phyloP scores from a whole-genome alignment of 805 yeast species.

The Gaillardinia entomophila region DNA sequence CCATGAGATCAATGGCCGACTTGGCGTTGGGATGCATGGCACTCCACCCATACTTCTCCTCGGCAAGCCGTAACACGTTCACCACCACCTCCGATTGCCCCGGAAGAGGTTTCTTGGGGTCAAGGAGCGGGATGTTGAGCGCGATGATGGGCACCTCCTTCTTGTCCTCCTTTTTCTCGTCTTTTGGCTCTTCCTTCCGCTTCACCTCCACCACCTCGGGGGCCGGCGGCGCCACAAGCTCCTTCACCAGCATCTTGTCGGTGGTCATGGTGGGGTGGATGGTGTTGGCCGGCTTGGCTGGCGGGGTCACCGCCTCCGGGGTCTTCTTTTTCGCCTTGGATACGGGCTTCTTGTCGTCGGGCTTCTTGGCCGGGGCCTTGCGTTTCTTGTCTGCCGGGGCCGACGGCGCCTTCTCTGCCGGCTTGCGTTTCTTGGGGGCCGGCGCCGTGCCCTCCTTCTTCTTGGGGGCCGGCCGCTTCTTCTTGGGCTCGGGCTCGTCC shows the following conservation, averaged over 20 bases:
- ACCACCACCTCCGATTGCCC: conserved; percentile 62
- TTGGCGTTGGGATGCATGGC: conserved; percentile 62
- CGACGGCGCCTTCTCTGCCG: conserved; percentile 2
- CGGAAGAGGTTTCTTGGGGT: conserved; percentile 42
- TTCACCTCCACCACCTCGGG: conserved; percentile 9
- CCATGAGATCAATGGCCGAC: conserved; percentile 49
- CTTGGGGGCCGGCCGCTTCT: conserved; percentile 8
- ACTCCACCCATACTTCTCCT: conserved; percentile 80
- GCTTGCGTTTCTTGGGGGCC: conserved; percentile 4
- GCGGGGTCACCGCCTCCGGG: conserved; percentile 9
- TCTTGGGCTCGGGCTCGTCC: conserved; percentile 13
- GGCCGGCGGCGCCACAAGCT: conserved; percentile 7
- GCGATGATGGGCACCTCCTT: conserved; percentile 43
- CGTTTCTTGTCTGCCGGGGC: conserved; percentile 6
- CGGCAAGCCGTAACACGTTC: conserved; percentile 69
- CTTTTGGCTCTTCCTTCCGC: background rate
- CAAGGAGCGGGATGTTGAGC: conserved; percentile 46
- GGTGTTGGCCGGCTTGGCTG: conserved; percentile 7
- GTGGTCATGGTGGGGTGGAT: conserved; percentile 18
- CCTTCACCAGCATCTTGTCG: conserved; percentile 8
- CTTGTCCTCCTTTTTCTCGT: conserved; percentile 2
- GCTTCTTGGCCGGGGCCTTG: conserved; percentile 5
- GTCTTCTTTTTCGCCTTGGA: conserved; percentile 13
- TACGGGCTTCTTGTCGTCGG: conserved; percentile 3
- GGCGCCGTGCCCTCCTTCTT: conserved; percentile 2